Percentiles rank a stretch among this genome's conserved stretches.
Conservation (phyloP, 805 yeast genomes). For the Starmerella bacillaris region DNA sequence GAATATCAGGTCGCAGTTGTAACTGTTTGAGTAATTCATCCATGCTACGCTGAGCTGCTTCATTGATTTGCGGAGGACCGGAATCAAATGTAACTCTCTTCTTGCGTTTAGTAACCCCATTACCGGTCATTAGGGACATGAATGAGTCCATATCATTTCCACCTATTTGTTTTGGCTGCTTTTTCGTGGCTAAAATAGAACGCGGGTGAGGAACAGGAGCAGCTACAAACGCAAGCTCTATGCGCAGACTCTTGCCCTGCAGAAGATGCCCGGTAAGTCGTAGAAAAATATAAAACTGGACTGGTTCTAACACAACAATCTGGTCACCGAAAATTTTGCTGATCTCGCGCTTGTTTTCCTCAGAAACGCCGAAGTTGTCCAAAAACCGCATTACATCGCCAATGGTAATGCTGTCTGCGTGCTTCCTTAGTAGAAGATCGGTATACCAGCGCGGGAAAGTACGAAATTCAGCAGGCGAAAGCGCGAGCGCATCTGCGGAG, state of each 20-base stretch:
- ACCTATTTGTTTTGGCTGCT: constrained; percentile 5
- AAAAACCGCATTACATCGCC: constrained; percentile 67
- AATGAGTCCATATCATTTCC: constrained; percentile 62
- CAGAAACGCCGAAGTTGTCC: constrained; percentile 52
- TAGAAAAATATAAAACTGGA: constrained; percentile 76
- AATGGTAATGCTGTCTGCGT: constrained; percentile 44
- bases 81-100: constrained; percentile 23
- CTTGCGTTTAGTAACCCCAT: constrained; percentile 10
- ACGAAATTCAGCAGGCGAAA: constrained; percentile 59
- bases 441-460: constrained; percentile 90
- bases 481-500: constrained; percentile 28
- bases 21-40: constrained; percentile 23
- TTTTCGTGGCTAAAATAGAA: constrained; percentile 50
- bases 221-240: constrained; percentile 23
- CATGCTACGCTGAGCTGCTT: constrained; percentile 26
- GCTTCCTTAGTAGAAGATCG: constrained; percentile 54
- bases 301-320: constrained; percentile 49
- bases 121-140: constrained; percentile 68
- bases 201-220: constrained; percentile 67
- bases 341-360: constrained; percentile 29
- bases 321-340: constrained; percentile 20
- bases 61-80: constrained; percentile 25
- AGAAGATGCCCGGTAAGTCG: constrained; percentile 63
- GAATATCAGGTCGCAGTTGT: constrained; percentile 1
- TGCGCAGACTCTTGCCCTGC: constrained; percentile 31